Base-by-base conservation (phyloP, 2,329 filamentous ascomycete genomes). In the Colletotrichum theobromicola region DNA sequence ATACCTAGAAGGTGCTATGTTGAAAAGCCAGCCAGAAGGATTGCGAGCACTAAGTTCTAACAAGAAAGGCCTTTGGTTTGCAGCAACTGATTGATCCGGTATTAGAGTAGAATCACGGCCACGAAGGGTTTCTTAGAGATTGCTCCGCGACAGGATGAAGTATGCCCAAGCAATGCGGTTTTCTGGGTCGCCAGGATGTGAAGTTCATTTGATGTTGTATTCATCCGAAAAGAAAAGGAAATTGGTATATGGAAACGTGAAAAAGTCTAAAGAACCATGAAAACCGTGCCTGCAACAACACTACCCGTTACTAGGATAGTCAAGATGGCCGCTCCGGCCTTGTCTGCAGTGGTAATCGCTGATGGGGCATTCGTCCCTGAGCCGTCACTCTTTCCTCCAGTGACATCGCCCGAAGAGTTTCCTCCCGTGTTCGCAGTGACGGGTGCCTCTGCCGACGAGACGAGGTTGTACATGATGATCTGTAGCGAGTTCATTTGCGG, bases 291-390 rank as follows among this genome's bases (percentile, higher is more conserved):
- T 6, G 84, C 83, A 1, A 87, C 71, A 5, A 84, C 83, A 28
- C 86, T 84, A 10, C 87, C 79, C 3, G 94, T 80, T 7, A 93
- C 81, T 5, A 92, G 67, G 1, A 90, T 82, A 2, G 94, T 96
- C 65, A 87, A 76, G 75, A 95, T 89, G 10, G 90, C 90, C 42
- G 94, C 94, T 13, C 94, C 94, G 7, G 90, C 93, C 76, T 87
- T 90, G 79, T 96, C 94, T 8, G 87, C 91, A 2, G 87, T 87
- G 3, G 90, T 90, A 16, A 85, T 81, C 0, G 81, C 81, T 8
- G 76, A 10, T 3, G 37, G 16, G 8, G 46, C 34, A 4, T 50
- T 18, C 18, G 55, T 61, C 4, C 12, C n/a, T 16, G 32, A 37
- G 15, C 42, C 37, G 26, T 74, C 74, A 15, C 30, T 78, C 18